Evolutionary conservation across 139 green algal species (phyloP), one percentile per base, ranked within the genome.

Genomic region (Asterochloris sp.): DNA sequence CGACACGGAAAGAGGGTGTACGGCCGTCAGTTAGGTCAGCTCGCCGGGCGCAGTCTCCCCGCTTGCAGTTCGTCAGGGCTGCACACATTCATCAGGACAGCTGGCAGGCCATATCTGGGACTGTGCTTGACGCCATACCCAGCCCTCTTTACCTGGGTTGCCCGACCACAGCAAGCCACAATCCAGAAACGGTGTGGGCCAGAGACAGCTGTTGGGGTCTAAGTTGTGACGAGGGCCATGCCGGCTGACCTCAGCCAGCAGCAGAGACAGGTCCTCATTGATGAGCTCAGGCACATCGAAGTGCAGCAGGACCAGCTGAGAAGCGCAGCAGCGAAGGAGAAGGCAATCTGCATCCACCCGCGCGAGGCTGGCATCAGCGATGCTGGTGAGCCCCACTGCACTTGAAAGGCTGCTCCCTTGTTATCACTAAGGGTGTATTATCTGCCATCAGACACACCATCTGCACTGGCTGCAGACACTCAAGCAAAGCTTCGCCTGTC

Each of bases 211-310:
- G 2, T 6, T 54, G 4, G 6, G 38, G 38, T 54, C 38, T 54
- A 54, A 6, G 38, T 2, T 54, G 38, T 54, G 38, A 54, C 38
- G 38, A 54, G 38, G 38, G 6, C 38, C 38, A 54, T 54, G 38
- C 38, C 38, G 61, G 69, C 54, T 64, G 80, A 83, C n/a, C 29
- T 60, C n/a, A 63, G 69, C 28, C 54, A 78, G 47, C 64, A 74
- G 11, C 75, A 76, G 68, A 26, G 82, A 76, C 47, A 78, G 38
- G 47, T 78, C 54, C 60, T 86, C 54, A 26, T 86, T 47, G 83
- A 27, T 47, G 83, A 86, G 83, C 83, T 86, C 11, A 63, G 78
- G 28, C 69, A 78, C 27, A 83, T 86, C 16, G 77, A 83, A 62
- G 62, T 26, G 17, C 83, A 86, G 62, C 77, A 86, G 62, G 24